Base-by-base conservation (phyloP, 768 basidiomycete species). In the Kondoa subrosea region DNA sequence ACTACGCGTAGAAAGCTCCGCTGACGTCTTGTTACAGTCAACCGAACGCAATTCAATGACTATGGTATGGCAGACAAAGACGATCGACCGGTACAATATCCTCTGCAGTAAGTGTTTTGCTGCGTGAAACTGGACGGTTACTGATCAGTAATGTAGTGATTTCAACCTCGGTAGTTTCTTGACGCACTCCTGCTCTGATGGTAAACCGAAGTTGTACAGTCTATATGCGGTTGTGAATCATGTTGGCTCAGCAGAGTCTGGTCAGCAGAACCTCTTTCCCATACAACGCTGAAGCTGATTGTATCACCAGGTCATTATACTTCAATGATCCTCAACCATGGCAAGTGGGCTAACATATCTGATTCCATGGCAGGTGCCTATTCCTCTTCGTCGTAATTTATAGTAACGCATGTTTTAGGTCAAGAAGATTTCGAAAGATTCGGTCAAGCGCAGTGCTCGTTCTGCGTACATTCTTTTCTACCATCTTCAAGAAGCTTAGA, bases 391-490 rank as follows among this genome's bases (percentile, higher is more conserved):
- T n/a, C n/a, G n/a, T n/a, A 59, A 4, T 25, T 59, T 4, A 4
- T 30, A 4, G 31, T 26, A 30, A 15, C 15, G 56, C 25, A 25
- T 15, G 56, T 56, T 56, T 56, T 15, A 31, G 14, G 25, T 60
- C 30, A 26, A 12, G 29, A 4, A 60, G 25, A 15, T 31, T 15
- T 31, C 58, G n/a, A 26, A 14, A 14, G 8, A 26, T 12, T 4
- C 4, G 25, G 30, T 60, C 25, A 8, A 31, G 58, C 4, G 25
- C 8, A 63, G 29, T 8, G 14, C 30, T 27, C 15, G 30, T 8
- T 63, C 61, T 27, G 61, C 29, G 8, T 63, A 63, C 29, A 63
- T 63, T 3, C 61, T 63, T 17, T 63, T 27, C 61, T 63, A 63
- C n/a, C 16, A 31, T 3, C 61, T 26, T 21, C 61, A 33, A 27